These are phyloP conservation scores for Fusarium staphyleae DNA, from an alignment of 2,329 filamentous ascomycete species.

Conservation along the genomic window DNA sequence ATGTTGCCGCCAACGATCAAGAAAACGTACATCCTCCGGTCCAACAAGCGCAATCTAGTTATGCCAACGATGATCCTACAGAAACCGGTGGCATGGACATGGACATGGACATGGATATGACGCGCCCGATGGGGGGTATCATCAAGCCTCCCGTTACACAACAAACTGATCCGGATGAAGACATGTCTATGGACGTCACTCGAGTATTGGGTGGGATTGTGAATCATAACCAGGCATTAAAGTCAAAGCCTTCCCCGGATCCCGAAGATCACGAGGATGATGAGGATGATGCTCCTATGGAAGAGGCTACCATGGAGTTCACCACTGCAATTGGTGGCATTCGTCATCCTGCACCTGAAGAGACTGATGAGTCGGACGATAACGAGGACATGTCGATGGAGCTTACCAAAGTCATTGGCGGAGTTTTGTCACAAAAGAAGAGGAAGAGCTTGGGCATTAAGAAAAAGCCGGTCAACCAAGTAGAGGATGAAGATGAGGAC, in stretches of 20 bases:
- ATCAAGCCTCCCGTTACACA: conserved; percentile 54
- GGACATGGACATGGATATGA: conserved; percentile 64
- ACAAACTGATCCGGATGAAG: conserved; percentile 58
- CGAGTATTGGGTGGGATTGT: conserved; percentile 82
- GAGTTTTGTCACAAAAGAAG: conserved; percentile 52
- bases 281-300: conserved; percentile 47
- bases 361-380: conserved; percentile 48
- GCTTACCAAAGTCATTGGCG: conserved; percentile 71
- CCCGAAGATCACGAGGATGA: conserved; percentile 44
- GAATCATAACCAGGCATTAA: conserved; percentile 45
- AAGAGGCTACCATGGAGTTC: conserved; percentile 75
- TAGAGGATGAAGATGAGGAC: conserved; percentile 42
- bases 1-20: conserved; percentile 48
- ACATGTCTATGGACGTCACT: conserved; percentile 96
- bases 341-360: conserved; percentile 44
- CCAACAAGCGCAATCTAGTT: conserved; percentile 16
- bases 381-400: conserved; percentile 83
- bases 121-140: conserved; percentile 63
- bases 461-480: conserved; percentile 42
- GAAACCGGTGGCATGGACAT: conserved; percentile 52
- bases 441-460: conserved; percentile 36
- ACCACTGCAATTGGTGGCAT: conserved; percentile 82
- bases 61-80: conserved; percentile 40
- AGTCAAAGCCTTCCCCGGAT: conserved; percentile 23
- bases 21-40: conserved; percentile 45